Base-by-base conservation (phyloP, 108 stramenopile genomes). In the Parietichytrium sp. region DNA sequence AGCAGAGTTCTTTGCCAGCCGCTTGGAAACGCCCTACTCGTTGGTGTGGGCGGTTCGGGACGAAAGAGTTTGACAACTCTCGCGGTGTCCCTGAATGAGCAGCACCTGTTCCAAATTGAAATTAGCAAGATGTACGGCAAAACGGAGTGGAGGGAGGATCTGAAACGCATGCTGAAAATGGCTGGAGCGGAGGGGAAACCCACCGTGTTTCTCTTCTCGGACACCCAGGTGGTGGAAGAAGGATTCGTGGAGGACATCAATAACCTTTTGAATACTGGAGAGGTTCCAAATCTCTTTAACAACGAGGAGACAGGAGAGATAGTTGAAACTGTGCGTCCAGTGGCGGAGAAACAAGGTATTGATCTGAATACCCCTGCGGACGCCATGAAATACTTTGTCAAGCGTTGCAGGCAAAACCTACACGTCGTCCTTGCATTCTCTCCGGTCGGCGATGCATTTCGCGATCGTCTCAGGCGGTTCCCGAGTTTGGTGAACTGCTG, bases 401-500 rank as follows among this genome's bases (percentile, higher is more conserved):
- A 88, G 52, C 84, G 89, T 15, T 84, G 83, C 20, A 54, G 91
- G 6, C 83, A 85, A 47, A 92, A 92, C 50, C 84, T 92, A 23
- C 91, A 92, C 78, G 52, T 92, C 25, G 91, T 92, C 15, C 54
- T 92, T 29, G 83, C 83, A 51, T 79, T 92, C 36, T 85, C 84
- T 15, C 91, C 91, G 10, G 89, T 92, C 49, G 91, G 91, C 20
- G 91, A 91, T 15, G 84, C 88, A n/a, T 92, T 92, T 85, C 88
- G 91, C 23, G 83, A 80, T 8, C 81, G 91, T 45, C 81, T 89
- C 47, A 82, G 90, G 20, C 89, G 87, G 85, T 92, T 92, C 80
- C 91, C 91, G 12, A 85, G 89, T 3, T 83, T 92, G 55, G 90
- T 92, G 31, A 92, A 92, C 86, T 92, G 91, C 83, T 90, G 89